Percentiles rank a stretch among this genome's conserved stretches.
Conservation (phyloP, 2,329 filamentous ascomycete species). For the Phaeophleospora eucalypticola region DNA sequence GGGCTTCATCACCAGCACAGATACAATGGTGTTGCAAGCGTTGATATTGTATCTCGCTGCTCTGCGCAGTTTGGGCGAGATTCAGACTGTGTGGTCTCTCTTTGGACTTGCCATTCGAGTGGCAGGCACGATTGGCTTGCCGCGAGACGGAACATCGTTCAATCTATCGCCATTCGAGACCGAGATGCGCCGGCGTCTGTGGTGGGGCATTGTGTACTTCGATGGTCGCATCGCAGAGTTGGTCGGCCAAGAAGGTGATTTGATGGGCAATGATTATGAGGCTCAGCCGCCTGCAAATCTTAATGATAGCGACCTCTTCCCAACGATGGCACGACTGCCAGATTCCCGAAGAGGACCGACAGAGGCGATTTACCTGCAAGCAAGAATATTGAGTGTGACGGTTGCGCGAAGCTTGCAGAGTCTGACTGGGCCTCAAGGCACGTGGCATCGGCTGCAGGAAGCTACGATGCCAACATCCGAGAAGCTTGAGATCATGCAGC, state of each 20-base stretch:
- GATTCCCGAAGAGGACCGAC: slow-evolving; percentile 25
- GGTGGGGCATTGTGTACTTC: slow-evolving; percentile 54
- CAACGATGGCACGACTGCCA: slow-evolving; percentile 38
- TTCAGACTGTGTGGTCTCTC: slow-evolving; percentile 24
- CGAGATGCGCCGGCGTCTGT: slow-evolving; percentile 33
- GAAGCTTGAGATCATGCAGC: slow-evolving; percentile 24
- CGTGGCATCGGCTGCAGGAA: slow-evolving; percentile 21
- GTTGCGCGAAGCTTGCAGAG: slow-evolving; percentile 20
- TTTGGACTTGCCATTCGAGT: slow-evolving; percentile 38
- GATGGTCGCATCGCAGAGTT: slow-evolving; percentile 67
- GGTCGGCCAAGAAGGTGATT: slow-evolving; percentile 25
- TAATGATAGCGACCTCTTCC: slow-evolving; percentile 49
- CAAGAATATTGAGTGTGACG: slow-evolving; percentile 18
- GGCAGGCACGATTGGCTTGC: slow-evolving; percentile 42
- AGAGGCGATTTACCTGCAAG: slow-evolving; percentile 30
- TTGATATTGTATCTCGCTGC: slow-evolving; percentile 28
- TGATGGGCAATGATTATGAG: slow-evolving; percentile 25
- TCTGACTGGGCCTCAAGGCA: slow-evolving; percentile 21
- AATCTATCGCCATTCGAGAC: slow-evolving; percentile 32
- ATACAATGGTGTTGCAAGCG: slow-evolving; percentile 29
- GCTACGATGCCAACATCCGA: slow-evolving; percentile 19
- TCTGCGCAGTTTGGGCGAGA: slow-evolving; percentile 22
- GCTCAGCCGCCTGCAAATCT: slow-evolving; percentile 45
- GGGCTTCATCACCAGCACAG: slow-evolving; percentile 27
- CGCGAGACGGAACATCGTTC: slow-evolving; percentile 26